These are phyloP conservation scores for Plenodomus tracheiphilus DNA, from an alignment of 2,329 filamentous ascomycete species.

Conservation along the genomic window DNA sequence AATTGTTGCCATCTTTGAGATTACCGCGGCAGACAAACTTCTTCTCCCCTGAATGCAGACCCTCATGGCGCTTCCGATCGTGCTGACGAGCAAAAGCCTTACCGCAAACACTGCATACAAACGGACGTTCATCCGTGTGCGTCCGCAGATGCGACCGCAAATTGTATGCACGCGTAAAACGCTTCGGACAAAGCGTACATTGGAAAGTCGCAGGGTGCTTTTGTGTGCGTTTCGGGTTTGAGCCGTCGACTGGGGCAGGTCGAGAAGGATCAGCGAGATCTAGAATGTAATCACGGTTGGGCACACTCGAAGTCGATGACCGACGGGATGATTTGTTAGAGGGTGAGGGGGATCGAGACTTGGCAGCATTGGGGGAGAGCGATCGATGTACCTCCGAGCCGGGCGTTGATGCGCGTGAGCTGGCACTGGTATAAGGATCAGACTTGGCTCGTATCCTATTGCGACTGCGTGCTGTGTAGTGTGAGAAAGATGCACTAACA, in stretches of 20 bases:
- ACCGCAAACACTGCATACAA: conserved; percentile 94
- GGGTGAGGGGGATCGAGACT: conserved; percentile 53
- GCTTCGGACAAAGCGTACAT: conserved; percentile 88
- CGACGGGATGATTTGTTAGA: conserved; percentile 53
- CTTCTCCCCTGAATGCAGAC: conserved; percentile 94
- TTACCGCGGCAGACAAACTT: conserved; percentile 97
- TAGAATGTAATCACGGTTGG: conserved; percentile 76
- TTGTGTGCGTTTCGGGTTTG: conserved; percentile 76
- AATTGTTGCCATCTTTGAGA: conserved; percentile 78
- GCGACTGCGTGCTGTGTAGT: conserved; percentile 53
- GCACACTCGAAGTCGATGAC: conserved; percentile 56
- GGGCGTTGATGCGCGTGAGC: conserved; percentile 51
- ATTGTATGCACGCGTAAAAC: conserved; percentile 96
- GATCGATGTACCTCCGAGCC: conserved; percentile 42
- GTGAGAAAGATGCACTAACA: conserved; percentile 20
- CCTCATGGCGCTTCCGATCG: conserved; percentile 95
- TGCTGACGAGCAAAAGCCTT: conserved; percentile 98
- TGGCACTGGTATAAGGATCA: conserved; percentile 59
- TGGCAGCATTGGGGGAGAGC: conserved; percentile 50
- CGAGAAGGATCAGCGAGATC: conserved; percentile 88
- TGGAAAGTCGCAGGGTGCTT: conserved; percentile 98
- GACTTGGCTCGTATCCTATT: conserved; percentile 63
- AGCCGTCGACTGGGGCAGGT: conserved; percentile 56
- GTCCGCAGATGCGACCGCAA: conserved; percentile 92
- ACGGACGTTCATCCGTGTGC: conserved; percentile 95